Conservation (phyloP, 2,329 filamentous ascomycete genomes). For the Claviceps spartinae region DNA sequence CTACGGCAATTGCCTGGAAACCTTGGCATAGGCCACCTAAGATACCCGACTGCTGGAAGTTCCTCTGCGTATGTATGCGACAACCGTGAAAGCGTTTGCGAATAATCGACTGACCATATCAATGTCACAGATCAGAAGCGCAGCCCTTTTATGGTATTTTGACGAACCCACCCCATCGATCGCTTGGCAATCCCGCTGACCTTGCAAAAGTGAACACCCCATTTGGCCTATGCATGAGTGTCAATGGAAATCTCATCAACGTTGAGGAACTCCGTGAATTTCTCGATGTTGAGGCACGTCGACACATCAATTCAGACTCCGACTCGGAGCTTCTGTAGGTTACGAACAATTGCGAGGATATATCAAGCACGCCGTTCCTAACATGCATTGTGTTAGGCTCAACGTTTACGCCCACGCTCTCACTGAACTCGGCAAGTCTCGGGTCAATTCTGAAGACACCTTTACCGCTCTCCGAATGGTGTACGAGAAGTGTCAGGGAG, state of each 20-base stretch:
- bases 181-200: background rate
- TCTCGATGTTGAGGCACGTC: constrained; percentile 64
- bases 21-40: constrained; percentile 69
- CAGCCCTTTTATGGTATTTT: constrained; percentile 62
- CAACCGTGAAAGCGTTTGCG: background rate
- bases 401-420: constrained; percentile 80
- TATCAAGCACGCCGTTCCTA: background rate
- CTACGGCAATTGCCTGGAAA: constrained; percentile 50
- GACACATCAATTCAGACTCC: constrained; percentile 82
- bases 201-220: constrained; percentile 50
- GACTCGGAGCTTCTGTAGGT: constrained; percentile 49
- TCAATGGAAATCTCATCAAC: constrained; percentile 84
- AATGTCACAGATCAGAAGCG: constrained; percentile 56
- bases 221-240: constrained; percentile 67
- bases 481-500: constrained; percentile 60
- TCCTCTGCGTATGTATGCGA: constrained; percentile 32
- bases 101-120: background rate
- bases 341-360: background rate
- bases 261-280: constrained; percentile 54
- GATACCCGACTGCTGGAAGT: constrained; percentile 83
- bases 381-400: constrained; percentile 27
- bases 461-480: constrained; percentile 59
- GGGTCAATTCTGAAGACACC: constrained; percentile 65
- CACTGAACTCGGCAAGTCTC: constrained; percentile 66
- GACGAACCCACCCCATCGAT: background rate